These are phyloP conservation scores for Leccinum sublutescens DNA, from an alignment of 768 basidiomycete species.

Conservation along the genomic window DNA sequence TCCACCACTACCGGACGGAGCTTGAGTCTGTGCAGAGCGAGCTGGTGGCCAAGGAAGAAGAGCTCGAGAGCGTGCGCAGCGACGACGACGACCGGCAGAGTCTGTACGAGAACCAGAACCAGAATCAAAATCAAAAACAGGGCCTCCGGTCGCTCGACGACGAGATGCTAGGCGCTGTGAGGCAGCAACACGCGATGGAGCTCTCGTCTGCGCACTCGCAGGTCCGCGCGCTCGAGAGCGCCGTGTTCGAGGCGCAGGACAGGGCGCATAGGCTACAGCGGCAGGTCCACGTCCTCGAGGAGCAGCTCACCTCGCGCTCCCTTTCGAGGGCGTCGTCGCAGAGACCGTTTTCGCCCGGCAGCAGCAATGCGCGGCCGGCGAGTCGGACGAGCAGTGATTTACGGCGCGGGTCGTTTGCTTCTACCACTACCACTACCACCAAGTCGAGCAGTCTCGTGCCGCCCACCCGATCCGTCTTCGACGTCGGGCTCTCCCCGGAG, in stretches of 20 bases:
- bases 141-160: conserved; percentile 60
- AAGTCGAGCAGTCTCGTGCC: conserved; percentile 35
- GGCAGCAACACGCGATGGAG: conserved; percentile 76
- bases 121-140: neutral
- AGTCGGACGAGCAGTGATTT: conserved; percentile 41
- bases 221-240: conserved; percentile 72
- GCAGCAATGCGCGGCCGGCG: conserved; percentile 36
- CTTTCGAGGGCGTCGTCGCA: conserved; percentile 41
- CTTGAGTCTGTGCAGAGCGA: conserved; percentile 69
- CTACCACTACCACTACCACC: neutral
- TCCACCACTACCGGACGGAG: conserved; percentile 64
- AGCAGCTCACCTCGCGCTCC: conserved; percentile 53
- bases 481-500: conserved; percentile 69
- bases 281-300: conserved; percentile 63
- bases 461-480: conserved; percentile 57
- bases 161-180: conserved; percentile 68
- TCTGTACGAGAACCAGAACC: no score
- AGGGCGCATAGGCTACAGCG: conserved; percentile 65
- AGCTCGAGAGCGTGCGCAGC: conserved; percentile 54
- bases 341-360: conserved; percentile 46
- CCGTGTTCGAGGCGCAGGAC: conserved; percentile 71
- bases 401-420: conserved; percentile 36
- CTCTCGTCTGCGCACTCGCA: conserved; percentile 77
- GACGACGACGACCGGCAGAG: conserved; percentile 21
- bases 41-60: conserved; percentile 59